Evolutionary conservation across 2,329 filamentous ascomycete species (phyloP).

Genomic region (Aspergillus piperis): DNA sequence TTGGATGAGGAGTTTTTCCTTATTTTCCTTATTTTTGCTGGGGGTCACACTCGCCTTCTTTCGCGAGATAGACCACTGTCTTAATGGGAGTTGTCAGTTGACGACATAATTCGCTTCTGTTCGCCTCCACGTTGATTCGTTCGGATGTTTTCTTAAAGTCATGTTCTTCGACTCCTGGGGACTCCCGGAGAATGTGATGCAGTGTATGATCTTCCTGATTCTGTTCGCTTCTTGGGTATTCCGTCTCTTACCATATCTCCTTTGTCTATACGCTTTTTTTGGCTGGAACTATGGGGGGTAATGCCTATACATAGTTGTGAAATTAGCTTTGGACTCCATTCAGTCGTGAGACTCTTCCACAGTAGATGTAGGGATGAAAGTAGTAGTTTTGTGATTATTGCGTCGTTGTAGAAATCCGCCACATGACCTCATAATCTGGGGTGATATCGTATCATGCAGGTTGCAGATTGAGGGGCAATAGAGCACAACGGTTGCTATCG

Average conservation of each 20-base stretch:
- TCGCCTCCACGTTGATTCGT: constrained; percentile 29
- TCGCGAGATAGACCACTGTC: constrained; percentile 32
- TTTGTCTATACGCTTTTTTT: constrained; percentile 20
- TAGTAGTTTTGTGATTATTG: too few species aligned
- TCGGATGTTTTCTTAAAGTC: constrained; percentile 25
- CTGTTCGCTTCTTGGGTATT: constrained; percentile 13
- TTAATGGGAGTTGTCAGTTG: constrained; percentile 21
- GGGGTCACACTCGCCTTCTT: constrained; percentile 31
- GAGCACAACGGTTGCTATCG: not conserved
- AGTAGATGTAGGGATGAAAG: too few species aligned
- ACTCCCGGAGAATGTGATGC: constrained; percentile 27
- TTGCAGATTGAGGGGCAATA: not conserved
- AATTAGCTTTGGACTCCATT: constrained; percentile 13
- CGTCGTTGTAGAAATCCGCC: not conserved
- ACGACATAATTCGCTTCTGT: constrained; percentile 21
- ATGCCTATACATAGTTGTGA: constrained; percentile 20
- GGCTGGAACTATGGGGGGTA: constrained; percentile 4
- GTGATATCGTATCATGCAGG: too few species aligned
- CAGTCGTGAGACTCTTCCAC: not conserved
- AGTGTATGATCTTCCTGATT: constrained; percentile 24
- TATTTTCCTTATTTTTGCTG: constrained; percentile 16
- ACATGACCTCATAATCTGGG: not conserved
- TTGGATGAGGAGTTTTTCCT: constrained; percentile 40
- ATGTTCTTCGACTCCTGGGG: constrained; percentile 15
- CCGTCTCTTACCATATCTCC: constrained; percentile 18